Conservation (phyloP, 192 early-diverging fungal genomes). For the Neocallimastix lanati region DNA sequence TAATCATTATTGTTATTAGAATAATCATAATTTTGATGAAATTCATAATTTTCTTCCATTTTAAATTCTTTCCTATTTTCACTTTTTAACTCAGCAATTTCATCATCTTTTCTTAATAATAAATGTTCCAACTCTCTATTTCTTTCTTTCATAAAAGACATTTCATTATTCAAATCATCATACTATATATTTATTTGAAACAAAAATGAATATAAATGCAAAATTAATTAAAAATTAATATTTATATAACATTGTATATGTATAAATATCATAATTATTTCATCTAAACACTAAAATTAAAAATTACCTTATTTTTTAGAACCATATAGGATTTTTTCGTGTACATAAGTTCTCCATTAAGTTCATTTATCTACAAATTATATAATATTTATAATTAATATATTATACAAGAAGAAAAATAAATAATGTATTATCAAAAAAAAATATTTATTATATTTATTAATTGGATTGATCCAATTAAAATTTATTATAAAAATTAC, state of each 20-base stretch:
- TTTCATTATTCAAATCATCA: background rate
- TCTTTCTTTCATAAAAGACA: background rate
- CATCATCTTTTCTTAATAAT: background rate
- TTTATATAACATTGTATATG: too few relatives aligned
- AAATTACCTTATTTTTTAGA: background rate
- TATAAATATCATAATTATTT: too few relatives aligned
- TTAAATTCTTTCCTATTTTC: background rate
- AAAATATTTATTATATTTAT: too few relatives aligned
- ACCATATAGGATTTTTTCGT: background rate
- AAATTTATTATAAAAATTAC: too few relatives aligned
- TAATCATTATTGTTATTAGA: background rate
- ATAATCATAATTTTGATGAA: background rate
- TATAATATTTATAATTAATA: too few relatives aligned
- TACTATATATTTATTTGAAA: too few relatives aligned
- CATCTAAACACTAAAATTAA: too few relatives aligned
- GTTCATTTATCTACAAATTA: background rate
- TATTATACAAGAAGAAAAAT: too few relatives aligned
- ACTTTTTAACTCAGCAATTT: background rate
- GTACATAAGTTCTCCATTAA: background rate
- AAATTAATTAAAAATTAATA: too few relatives aligned
- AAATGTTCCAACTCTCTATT: background rate
- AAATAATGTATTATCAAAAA: too few relatives aligned
- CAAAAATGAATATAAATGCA: too few relatives aligned
- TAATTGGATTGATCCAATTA: too few relatives aligned
- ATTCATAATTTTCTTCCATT: background rate